Conservation (phyloP, 768 basidiomycete genomes). For the Tricholoma furcatifolium region DNA sequence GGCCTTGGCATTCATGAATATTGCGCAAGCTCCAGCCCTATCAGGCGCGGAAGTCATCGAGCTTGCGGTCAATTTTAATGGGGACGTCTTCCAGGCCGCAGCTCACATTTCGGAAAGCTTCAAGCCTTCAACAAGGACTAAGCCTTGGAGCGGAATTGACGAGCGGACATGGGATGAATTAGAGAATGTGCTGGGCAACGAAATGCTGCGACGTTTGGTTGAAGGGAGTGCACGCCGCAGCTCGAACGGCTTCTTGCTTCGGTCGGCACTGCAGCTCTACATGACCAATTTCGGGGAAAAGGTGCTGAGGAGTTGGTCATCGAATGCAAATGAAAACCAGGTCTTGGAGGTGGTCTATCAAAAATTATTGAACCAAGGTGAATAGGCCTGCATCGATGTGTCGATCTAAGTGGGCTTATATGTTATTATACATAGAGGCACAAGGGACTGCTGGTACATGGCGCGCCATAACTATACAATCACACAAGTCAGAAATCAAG, state of each 20-base stretch:
- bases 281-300: constrained; percentile 29
- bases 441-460: constrained; percentile 55
- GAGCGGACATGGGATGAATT: constrained; percentile 27
- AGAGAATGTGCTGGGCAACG: constrained; percentile 34
- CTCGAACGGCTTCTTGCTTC: constrained; percentile 13
- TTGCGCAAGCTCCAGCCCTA: constrained; percentile 33
- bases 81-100: constrained; percentile 49
- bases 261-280: constrained; percentile 33
- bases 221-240: not conserved
- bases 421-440: constrained; percentile 36
- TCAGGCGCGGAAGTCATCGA: constrained; percentile 49
- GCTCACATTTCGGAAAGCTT: constrained; percentile 48
- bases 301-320: constrained; percentile 34
- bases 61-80: constrained; percentile 46
- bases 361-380: constrained; percentile 43
- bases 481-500: constrained; percentile 24
- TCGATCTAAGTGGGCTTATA: not conserved
- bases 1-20: constrained; percentile 47
- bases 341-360: constrained; percentile 32
- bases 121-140: constrained; percentile 21
- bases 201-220: constrained; percentile 29
- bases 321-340: constrained; percentile 26
- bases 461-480: constrained; percentile 52
- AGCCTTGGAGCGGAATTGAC: constrained; percentile 17
- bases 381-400: constrained; percentile 5